A percentile compares a stretch with the other conserved stretches of the same genome.
phyloP scores from a whole-genome alignment of 495 filamentous ascomycete species.

The Polyplosphaeria fusca region DNA sequence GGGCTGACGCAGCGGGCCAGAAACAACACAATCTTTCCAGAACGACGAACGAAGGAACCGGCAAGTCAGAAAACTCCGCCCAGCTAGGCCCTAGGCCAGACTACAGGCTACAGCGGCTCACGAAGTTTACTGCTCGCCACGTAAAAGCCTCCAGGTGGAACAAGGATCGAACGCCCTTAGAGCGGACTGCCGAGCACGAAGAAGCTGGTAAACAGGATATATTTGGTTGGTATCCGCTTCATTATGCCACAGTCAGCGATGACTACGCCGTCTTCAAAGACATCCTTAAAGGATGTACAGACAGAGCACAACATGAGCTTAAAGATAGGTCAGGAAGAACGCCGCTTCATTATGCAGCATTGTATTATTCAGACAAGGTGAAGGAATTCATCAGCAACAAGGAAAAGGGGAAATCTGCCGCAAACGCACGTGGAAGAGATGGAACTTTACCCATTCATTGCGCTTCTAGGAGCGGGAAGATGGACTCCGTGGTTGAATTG shows the following conservation, averaged over 20 bases:
- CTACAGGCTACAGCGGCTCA: too few species aligned
- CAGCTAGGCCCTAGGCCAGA: too few species aligned
- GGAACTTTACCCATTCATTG: slow-evolving; percentile 1
- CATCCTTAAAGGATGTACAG: background rate
- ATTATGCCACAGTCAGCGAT: slow-evolving; percentile 1
- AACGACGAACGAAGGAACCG: too few species aligned
- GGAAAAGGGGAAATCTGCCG: background rate
- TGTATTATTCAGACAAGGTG: background rate
- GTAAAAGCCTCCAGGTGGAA: background rate
- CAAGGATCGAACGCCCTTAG: background rate
- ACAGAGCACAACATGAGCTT: background rate
- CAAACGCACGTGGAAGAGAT: background rate
- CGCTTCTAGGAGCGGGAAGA: background rate
- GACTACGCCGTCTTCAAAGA: background rate
- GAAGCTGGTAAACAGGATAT: background rate
- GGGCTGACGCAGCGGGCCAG: background rate
- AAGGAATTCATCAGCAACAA: background rate
- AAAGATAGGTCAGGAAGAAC: slow-evolving; percentile 3
- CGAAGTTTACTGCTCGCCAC: background rate
- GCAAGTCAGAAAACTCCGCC: too few species aligned
- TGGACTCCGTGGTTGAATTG: background rate
- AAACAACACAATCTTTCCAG: background rate
- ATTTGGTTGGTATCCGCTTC: slow-evolving; percentile 7
- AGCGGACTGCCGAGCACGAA: background rate
- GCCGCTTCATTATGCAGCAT: slow-evolving; percentile 3